Evolutionary conservation across 768 basidiomycete species (phyloP).

Genomic region (Lentinula guzmanii): DNA sequence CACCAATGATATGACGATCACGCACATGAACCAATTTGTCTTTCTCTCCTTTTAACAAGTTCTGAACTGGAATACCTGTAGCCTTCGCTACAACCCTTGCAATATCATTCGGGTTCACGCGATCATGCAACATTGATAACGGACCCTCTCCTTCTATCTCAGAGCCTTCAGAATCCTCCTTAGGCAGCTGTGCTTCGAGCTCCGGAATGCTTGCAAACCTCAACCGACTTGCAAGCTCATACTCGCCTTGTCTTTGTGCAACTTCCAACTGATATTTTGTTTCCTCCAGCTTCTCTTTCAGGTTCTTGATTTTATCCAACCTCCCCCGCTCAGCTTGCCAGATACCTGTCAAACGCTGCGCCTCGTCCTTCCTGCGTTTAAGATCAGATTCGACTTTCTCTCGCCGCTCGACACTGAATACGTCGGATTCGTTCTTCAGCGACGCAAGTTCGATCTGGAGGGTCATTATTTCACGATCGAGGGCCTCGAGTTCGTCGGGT

Average conservation of each 20-base stretch:
- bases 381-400: conserved; percentile 62
- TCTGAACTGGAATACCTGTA: conserved; percentile 89
- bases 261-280: conserved; percentile 85
- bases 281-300: conserved; percentile 71
- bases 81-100: conserved; percentile 82
- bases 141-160: conserved; percentile 38
- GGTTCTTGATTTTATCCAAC: conserved; percentile 63
- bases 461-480: conserved; percentile 81
- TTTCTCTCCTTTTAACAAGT: conserved; percentile 80
- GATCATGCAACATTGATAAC: conserved; percentile 70
- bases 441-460: conserved; percentile 88
- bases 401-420: conserved; percentile 73
- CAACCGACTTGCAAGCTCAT: conserved; percentile 76
- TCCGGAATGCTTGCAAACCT: conserved; percentile 84
- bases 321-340: conserved; percentile 81
- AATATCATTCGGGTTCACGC: conserved; percentile 87
- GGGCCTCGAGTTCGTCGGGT: conserved; percentile 75
- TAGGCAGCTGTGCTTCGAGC: conserved; percentile 64
- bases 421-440: conserved; percentile 82
- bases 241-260: conserved; percentile 85
- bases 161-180: conserved; percentile 35
- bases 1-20: conserved; percentile 10
- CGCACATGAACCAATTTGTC: conserved; percentile 85
- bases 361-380: conserved; percentile 54
- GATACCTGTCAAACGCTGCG: conserved; percentile 49